Evolutionary conservation across 371 early-diverging fungal genomes (phyloP).

Genomic region (Mucor lusitanicus): DNA sequence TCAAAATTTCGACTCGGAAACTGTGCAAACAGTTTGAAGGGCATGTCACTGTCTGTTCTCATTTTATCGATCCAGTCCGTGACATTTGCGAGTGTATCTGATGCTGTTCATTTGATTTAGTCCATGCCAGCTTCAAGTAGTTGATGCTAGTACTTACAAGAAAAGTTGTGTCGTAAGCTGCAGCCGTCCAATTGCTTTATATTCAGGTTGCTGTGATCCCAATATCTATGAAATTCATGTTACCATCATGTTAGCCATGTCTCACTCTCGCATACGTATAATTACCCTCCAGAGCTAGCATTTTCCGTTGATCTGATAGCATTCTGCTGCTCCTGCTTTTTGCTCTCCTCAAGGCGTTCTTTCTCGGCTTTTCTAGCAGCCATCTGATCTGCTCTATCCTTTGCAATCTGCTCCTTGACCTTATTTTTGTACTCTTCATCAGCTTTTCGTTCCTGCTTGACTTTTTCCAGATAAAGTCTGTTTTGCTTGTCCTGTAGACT

Average conservation of each 20-base stretch:
- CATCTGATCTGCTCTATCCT: constrained; percentile 30
- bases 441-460: constrained; percentile 31
- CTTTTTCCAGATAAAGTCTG: constrained; percentile 24
- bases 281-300: background rate
- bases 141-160: constrained; percentile 20
- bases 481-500: constrained; percentile 27
- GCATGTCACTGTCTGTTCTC: constrained; percentile 41
- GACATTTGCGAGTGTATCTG: constrained; percentile 29
- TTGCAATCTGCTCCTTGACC: constrained; percentile 39
- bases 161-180: constrained; percentile 27
- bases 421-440: constrained; percentile 34
- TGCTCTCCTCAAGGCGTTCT: background rate
- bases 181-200: constrained; percentile 41
- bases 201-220: constrained; percentile 21
- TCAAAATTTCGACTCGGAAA: constrained; percentile 43
- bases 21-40: constrained; percentile 40
- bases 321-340: background rate
- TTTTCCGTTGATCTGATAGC: background rate
- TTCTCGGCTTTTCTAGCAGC: constrained; percentile 18
- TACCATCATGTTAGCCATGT: background rate
- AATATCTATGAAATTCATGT: background rate
- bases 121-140: background rate
- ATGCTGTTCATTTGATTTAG: constrained; percentile 8
- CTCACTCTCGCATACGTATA: too few relatives aligned
- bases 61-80: constrained; percentile 43